Evolutionary conservation across 148 eudicot species (phyloP).

Genomic region (Amaranthus hypochondriacus): DNA sequence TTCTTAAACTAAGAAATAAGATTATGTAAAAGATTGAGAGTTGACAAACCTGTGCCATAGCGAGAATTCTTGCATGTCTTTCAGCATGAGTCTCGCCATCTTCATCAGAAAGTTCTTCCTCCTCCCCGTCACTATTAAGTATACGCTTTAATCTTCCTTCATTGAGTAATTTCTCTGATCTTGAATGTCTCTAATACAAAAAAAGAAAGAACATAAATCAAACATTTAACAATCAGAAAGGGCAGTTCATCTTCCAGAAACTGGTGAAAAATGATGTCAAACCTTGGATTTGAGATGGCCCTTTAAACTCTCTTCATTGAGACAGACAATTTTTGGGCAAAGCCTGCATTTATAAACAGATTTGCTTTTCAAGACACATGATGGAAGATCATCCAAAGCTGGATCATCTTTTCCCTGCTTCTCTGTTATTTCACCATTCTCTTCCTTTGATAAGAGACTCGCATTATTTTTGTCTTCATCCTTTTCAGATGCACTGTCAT

Average conservation of each 20-base stretch:
- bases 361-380: slow-evolving; percentile 60
- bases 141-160: slow-evolving; percentile 79
- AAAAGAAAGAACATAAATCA: slow-evolving; percentile 3
- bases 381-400: slow-evolving; percentile 29
- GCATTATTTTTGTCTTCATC: slow-evolving; percentile 18
- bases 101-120: slow-evolving; percentile 46
- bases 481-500: slow-evolving; percentile 38
- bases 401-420: slow-evolving; percentile 29
- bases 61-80: slow-evolving; percentile 57
- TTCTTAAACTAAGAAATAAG: no score
- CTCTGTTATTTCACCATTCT: slow-evolving; percentile 16
- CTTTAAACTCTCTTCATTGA: slow-evolving; percentile 66
- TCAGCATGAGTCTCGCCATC: slow-evolving; percentile 76
- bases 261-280: slow-evolving; percentile 5
- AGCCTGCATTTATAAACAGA: slow-evolving; percentile 85
- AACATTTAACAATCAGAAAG: neutral
- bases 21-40: neutral
- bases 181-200: slow-evolving; percentile 60
- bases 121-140: slow-evolving; percentile 78
- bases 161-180: slow-evolving; percentile 63
- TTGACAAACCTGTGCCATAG: slow-evolving; percentile 56
- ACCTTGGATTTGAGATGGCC: slow-evolving; percentile 89
- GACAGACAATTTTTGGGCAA: slow-evolving; percentile 88
- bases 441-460: slow-evolving; percentile 20
- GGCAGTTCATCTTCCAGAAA: neutral